Evolutionary conservation across 2,329 filamentous ascomycete species (phyloP).

Genomic region (Cucurbitaria berberidis): DNA sequence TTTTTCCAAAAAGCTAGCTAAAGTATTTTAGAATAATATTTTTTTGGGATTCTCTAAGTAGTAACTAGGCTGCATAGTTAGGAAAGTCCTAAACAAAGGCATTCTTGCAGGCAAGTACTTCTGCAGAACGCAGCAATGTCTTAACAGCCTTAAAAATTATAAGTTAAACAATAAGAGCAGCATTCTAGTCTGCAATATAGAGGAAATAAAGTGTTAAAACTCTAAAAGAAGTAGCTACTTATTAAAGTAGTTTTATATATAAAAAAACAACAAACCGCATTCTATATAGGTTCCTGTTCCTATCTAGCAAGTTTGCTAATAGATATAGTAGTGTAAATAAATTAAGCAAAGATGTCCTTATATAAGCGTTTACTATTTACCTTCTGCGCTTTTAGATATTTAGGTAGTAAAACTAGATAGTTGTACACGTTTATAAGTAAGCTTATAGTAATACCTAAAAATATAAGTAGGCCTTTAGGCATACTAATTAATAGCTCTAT

Average conservation of each 20-base stretch:
- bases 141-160: slow-evolving; percentile 66
- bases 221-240: slow-evolving; percentile 11
- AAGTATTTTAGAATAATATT: slow-evolving; percentile 51
- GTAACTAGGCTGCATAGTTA: slow-evolving; percentile 56
- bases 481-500: too few relatives aligned
- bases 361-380: slow-evolving; percentile 25
- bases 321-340: slow-evolving; percentile 25
- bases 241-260: slow-evolving; percentile 10
- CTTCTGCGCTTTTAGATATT: slow-evolving; percentile 41
- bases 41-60: slow-evolving; percentile 49
- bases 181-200: slow-evolving; percentile 55
- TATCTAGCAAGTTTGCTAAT: slow-evolving; percentile 17
- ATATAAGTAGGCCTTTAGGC: not conserved
- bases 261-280: slow-evolving; percentile 11
- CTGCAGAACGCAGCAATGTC: slow-evolving; percentile 58
- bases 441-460: slow-evolving; percentile 9
- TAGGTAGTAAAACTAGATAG: slow-evolving; percentile 44
- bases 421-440: slow-evolving; percentile 35
- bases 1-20: slow-evolving; percentile 62
- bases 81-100: slow-evolving; percentile 66
- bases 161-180: slow-evolving; percentile 50
- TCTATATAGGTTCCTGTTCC: slow-evolving; percentile 16
- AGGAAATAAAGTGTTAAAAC: slow-evolving; percentile 34
- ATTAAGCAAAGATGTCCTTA: slow-evolving; percentile 28
- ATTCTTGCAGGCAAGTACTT: slow-evolving; percentile 57